Evolutionary conservation across 306 rosid genomes (phyloP).

Genomic region (Begonia masoniana): DNA sequence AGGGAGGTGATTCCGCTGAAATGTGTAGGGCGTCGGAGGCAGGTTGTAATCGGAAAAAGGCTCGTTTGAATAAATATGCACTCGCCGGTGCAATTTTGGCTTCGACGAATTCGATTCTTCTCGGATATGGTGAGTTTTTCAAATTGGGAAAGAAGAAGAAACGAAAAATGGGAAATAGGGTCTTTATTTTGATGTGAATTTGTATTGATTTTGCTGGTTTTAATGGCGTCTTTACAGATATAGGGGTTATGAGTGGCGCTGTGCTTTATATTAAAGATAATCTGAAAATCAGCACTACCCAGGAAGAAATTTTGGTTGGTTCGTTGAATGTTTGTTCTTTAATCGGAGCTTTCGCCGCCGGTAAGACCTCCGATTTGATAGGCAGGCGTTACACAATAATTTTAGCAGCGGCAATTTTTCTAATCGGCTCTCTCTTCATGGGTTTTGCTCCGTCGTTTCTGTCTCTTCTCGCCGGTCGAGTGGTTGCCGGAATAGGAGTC

Average conservation of each 20-base stretch:
- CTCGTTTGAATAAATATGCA: slow-evolving; percentile 24
- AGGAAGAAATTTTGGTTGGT: slow-evolving; percentile 27
- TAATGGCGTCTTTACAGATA: slow-evolving; percentile 12
- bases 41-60: not conserved
- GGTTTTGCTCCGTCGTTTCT: slow-evolving; percentile 50
- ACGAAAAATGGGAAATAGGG: not conserved
- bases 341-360: slow-evolving; percentile 24
- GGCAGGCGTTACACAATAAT: slow-evolving; percentile 31
- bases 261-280: slow-evolving; percentile 23
- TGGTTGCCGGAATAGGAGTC: slow-evolving; percentile 63
- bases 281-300: slow-evolving; percentile 15
- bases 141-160: not conserved
- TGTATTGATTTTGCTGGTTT: not conserved
- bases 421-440: slow-evolving; percentile 56
- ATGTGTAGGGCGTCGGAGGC: not conserved
- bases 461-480: slow-evolving; percentile 37
- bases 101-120: slow-evolving; percentile 31
- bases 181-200: not conserved
- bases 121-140: slow-evolving; percentile 25
- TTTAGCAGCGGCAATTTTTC: slow-evolving; percentile 42
- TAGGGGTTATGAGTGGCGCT: slow-evolving; percentile 41
- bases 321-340: slow-evolving; percentile 28
- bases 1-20: slow-evolving; percentile 1
- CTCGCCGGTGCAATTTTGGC: slow-evolving; percentile 33
- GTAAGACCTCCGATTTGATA: slow-evolving; percentile 24